Evolutionary conservation across 2,329 filamentous ascomycete species (phyloP), one percentile per base, ranked within the genome.

Genomic region (Colletotrichum sansevieriae): DNA sequence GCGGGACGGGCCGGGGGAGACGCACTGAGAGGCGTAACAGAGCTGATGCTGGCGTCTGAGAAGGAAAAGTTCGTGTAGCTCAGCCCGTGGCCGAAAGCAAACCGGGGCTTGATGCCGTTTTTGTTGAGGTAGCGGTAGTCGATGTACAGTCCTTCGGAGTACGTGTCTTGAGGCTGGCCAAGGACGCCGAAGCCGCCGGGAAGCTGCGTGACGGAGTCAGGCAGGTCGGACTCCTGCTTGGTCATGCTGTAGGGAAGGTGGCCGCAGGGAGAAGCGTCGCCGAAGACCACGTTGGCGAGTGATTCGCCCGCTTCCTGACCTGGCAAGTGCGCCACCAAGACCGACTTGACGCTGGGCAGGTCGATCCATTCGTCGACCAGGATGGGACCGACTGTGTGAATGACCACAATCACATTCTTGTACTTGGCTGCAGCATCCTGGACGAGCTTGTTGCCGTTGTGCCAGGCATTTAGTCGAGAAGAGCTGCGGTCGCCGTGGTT

Each of bases 111-210:
- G 68, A 96, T 90, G 65, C 85, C 83, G 63, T 91, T 79, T 76
- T 91, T 92, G 82, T 97, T 94, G 73, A 98, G 95, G 78, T 95
- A 88, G 12, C 94, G 90, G 80, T 98, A 97, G 82, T 98, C 95
- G 72, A 97, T 90, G 76, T 95, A 95, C 0, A 97, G 81, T 0
- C 93, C 93, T 76, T 97, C 93, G 1, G 85, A 86, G 76, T 96
- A 97, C 71, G 93, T 90, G 73, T 97, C 93, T 75, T 97, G 93
- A 0, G 94, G 93, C 1, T 92, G 81, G 15, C 85, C 88, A 72
- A 93, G 92, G 0, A 18, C 18, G 18, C 18, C 18, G 91, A 88
- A 56, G 18, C 88, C 82, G n/a, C 80, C 77, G 8, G 70, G 61
- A 15, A 83, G 71, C 3, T 78, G 68, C 5, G 76, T 78, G 2